Percentiles rank a stretch among this genome's conserved stretches.
phyloP scores from a whole-genome alignment of 495 filamentous ascomycete genomes.

The Aspergillus funiculosus region DNA sequence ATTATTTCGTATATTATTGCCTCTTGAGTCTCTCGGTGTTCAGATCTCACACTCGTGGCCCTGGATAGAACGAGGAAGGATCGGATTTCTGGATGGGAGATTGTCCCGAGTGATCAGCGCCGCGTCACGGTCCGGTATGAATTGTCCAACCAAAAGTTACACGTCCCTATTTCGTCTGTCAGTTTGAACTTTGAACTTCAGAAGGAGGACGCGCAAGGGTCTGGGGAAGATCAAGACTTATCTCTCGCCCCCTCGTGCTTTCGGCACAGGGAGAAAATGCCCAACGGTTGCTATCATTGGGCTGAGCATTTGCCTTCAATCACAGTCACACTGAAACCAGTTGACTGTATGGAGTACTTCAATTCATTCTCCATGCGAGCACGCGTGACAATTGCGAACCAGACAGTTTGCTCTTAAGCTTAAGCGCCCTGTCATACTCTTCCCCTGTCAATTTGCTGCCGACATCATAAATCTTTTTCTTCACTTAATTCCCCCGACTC shows the following conservation, averaged over 20 bases:
- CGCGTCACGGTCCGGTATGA: neutral
- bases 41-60: neutral
- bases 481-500: neutral
- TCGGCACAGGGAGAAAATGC: too few relatives aligned
- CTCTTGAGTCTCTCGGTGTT: neutral
- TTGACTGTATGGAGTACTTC: neutral
- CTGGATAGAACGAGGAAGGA: neutral
- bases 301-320: too few relatives aligned
- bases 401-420: neutral
- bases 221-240: too few relatives aligned
- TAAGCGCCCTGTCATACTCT: slow-evolving; percentile 7
- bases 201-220: too few relatives aligned
- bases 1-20: too few relatives aligned
- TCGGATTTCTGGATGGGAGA: slow-evolving; percentile 1
- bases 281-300: too few relatives aligned
- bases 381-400: neutral
- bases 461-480: neutral
- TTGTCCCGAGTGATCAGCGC: neutral
- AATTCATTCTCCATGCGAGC: neutral
- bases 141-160: too few relatives aligned
- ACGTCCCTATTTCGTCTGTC: too few relatives aligned
- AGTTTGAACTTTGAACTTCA: too few relatives aligned
- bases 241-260: too few relatives aligned
- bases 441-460: slow-evolving; percentile 1
- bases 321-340: too few relatives aligned